Percentiles rank a stretch among this genome's conserved stretches.
phyloP scores from a whole-genome alignment of 1,284 basidiomycete species.

The Pulchroboletus neoregius region DNA sequence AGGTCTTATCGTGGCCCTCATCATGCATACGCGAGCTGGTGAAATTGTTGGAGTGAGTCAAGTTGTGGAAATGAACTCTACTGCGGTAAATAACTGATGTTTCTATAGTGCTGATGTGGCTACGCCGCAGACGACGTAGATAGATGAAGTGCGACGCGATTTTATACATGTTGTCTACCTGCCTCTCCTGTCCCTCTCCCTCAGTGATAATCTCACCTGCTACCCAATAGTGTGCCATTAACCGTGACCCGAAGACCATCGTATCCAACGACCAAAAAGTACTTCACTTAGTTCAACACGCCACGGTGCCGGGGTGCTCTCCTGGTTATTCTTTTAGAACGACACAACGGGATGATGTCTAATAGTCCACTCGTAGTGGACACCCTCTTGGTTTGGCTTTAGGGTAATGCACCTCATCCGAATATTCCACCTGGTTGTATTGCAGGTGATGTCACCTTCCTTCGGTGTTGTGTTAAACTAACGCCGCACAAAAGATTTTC shows the following conservation, averaged over 20 bases:
- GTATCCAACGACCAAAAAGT: neutral
- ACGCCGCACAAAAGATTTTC: no score
- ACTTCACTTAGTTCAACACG: no score
- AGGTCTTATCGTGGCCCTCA: constrained; percentile 85
- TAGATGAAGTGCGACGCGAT: constrained; percentile 7
- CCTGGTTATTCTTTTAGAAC: neutral
- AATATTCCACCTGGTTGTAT: no score
- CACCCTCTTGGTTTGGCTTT: no score
- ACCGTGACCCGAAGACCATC: neutral
- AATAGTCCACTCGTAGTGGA: no score
- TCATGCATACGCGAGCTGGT: constrained; percentile 72
- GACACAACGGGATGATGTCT: no score
- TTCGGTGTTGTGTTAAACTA: no score
- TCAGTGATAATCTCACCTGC: constrained; percentile 11
- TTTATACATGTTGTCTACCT: constrained; percentile 14
- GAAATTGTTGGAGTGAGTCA: constrained; percentile 27
- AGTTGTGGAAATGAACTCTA: neutral
- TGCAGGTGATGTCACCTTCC: no score
- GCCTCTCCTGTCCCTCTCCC: constrained; percentile 4
- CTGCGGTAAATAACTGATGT: neutral
- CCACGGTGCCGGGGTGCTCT: neutral
- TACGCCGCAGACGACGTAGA: constrained; percentile 7
- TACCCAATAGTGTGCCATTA: constrained; percentile 5
- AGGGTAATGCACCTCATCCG: no score
- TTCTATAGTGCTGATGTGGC: constrained; percentile 23